Evolutionary conservation across 139 green algal genomes (phyloP).

Genomic region (Picochlorum costavermella): DNA sequence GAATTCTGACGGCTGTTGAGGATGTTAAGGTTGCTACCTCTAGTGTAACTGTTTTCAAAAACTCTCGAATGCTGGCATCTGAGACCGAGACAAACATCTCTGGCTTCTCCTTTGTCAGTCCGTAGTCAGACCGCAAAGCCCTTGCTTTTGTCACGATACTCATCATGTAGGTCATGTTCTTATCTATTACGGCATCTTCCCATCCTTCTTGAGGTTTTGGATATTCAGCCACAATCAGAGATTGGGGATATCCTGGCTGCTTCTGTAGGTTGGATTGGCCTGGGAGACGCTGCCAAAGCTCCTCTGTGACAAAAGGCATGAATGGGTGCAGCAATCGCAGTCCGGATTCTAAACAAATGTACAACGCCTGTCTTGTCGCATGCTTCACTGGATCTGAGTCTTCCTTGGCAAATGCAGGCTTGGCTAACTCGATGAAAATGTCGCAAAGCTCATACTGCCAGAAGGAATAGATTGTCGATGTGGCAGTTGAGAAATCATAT

Average conservation of each 20-base stretch:
- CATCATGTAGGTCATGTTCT: slow-evolving; percentile 49
- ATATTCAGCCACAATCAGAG: slow-evolving; percentile 82
- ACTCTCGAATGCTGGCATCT: slow-evolving; percentile 17
- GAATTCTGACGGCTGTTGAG: slow-evolving; percentile 21
- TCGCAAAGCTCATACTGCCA: slow-evolving; percentile 97
- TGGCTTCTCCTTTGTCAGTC: slow-evolving; percentile 68
- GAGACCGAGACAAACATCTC: slow-evolving; percentile 51
- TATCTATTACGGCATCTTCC: slow-evolving; percentile 46
- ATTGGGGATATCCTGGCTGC: slow-evolving; percentile 6
- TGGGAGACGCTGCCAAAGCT: slow-evolving; percentile 86
- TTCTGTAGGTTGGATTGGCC: slow-evolving; percentile 3
- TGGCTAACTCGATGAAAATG: slow-evolving; percentile 97
- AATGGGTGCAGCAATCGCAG: slow-evolving; percentile 92
- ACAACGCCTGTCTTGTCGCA: slow-evolving; percentile 62
- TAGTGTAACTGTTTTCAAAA: slow-evolving; percentile 22
- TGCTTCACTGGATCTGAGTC: slow-evolving; percentile 36
- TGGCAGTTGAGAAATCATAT: slow-evolving; percentile 78
- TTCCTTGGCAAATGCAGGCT: slow-evolving; percentile 59
- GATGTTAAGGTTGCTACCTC: slow-evolving; percentile 54
- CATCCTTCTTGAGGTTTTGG: slow-evolving; percentile 38
- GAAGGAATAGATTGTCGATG: slow-evolving; percentile 72
- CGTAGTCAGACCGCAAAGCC: slow-evolving; percentile 64
- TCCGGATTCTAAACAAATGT: slow-evolving; percentile 72
- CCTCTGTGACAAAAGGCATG: slow-evolving; percentile 97
- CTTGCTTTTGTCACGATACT: slow-evolving; percentile 35